Evolutionary conservation across 768 basidiomycete species (phyloP), one percentile per base, ranked within the genome.

Genomic region (Termitomyces sp.): DNA sequence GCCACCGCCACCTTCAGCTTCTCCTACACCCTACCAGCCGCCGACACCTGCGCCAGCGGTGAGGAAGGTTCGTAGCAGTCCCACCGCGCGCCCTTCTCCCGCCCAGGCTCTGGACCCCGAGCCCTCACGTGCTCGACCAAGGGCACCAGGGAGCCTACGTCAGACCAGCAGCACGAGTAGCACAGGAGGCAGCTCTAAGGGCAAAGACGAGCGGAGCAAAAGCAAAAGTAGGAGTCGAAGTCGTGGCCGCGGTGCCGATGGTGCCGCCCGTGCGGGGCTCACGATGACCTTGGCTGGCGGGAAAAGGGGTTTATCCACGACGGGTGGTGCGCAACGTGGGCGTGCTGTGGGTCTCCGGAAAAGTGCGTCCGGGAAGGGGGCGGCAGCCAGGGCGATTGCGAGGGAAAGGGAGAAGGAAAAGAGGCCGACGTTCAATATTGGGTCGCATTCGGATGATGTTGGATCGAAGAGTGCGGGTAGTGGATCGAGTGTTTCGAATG

Each of bases 401-500:
- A 63, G 61, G 38, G 66, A 65, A 1, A 67, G 61, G 48, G 60
- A 59, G 29, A 63, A 60, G 38, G 66, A 65, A 1, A 67, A 62
- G 48, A 66, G 71, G 20, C 68, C 76, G 12, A 75, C 75, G 66
- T 86, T 88, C 62, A 84, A 85, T 65, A 80, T 88, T 59, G 86
- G 85, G 2, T 86, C 86, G 17, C 76, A 79, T 60, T 85, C 85
- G 43, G 85, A 85, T 56, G 81, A 81, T 51, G 83, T 65, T 17
- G 73, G 71, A n/a, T 71, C 70, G 55, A 75, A 74, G 71, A 76
- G 73, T 56, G 72, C 74, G n/a, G 72, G 74, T 20, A 74, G 73
- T 48, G 72, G 74, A 25, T 76, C 76, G 32, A 70, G 70, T 43
- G 65, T 70, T 2, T 72, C 72, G 17, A 69, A 63, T 25, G 49